phyloP scores from a whole-genome alignment of 441 rosid species.

The Syzygium malaccense region DNA sequence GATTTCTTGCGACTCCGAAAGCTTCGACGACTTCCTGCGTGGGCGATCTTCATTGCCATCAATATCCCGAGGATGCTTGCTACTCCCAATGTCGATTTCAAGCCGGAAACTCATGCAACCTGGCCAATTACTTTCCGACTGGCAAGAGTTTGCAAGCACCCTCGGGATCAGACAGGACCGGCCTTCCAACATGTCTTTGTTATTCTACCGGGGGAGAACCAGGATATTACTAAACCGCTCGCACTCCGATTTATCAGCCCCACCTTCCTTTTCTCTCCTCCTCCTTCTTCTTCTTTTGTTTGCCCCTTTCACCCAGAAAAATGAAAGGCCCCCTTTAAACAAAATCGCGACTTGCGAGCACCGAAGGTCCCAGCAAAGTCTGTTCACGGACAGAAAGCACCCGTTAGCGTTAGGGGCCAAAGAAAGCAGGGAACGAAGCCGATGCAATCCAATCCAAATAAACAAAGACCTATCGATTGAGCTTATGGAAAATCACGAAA shows the following conservation, averaged over 20 bases:
- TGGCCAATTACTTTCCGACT: constrained; percentile 53
- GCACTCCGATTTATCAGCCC: neutral
- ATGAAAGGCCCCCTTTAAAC: neutral
- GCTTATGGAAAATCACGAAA: neutral
- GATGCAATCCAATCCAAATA: neutral
- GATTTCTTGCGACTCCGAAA: constrained; percentile 12
- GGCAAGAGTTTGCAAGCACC: constrained; percentile 68
- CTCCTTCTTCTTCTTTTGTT: neutral
- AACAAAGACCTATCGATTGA: neutral
- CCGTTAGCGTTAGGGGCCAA: neutral
- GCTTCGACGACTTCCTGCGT: constrained; percentile 24
- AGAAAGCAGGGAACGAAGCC: neutral
- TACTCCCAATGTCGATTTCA: constrained; percentile 9
- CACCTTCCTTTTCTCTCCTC: neutral
- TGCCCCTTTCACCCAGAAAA: neutral
- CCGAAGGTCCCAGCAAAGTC: neutral
- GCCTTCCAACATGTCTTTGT: constrained; percentile 75
- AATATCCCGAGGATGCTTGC: constrained; percentile 48
- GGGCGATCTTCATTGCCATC: constrained; percentile 14
- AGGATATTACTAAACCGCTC: neutral
- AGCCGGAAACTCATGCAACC: constrained; percentile 34
- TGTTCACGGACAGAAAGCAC: neutral
- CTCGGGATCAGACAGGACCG: constrained; percentile 54
- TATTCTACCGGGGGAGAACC: constrained; percentile 12
- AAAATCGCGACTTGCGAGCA: neutral